Evolutionary conservation across 2,329 filamentous ascomycete species (phyloP).

Genomic region (Pseudogymnoascus sp.): DNA sequence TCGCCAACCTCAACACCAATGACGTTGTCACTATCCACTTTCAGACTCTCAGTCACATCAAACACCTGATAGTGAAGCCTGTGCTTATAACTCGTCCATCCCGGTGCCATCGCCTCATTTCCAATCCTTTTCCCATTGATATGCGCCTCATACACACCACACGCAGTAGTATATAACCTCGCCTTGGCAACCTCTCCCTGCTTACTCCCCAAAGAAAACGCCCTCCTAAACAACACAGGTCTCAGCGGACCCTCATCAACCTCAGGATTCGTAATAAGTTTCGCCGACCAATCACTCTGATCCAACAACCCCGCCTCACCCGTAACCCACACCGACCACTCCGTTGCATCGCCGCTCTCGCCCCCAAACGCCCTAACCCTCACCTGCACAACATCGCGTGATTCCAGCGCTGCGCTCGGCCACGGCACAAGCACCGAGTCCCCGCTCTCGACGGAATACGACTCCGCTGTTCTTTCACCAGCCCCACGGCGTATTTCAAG

Average conservation of each 20-base stretch:
- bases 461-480: background rate
- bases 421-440: conserved; percentile 35
- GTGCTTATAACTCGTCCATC: conserved; percentile 29
- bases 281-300: conserved; percentile 7
- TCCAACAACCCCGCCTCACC: background rate
- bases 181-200: conserved; percentile 16
- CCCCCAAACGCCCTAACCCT: background rate
- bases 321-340: conserved; percentile 4
- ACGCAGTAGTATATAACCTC: conserved; percentile 29
- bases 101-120: conserved; percentile 30
- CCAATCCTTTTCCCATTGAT: conserved; percentile 29
- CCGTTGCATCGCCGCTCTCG: background rate
- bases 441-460: background rate
- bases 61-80: conserved; percentile 15
- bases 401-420: conserved; percentile 30
- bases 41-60: conserved; percentile 11
- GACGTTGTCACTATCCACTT: conserved; percentile 29
- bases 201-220: conserved; percentile 16
- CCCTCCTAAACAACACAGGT: conserved; percentile 29
- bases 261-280: conserved; percentile 11
- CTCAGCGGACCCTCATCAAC: conserved; percentile 20
- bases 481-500: background rate
- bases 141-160: conserved; percentile 29
- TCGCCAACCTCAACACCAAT: conserved; percentile 39
- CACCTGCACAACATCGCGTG: conserved; percentile 16